These are phyloP conservation scores for Penstemon barbatus DNA, from an alignment of 257 asterid species.

Conservation along the genomic window DNA sequence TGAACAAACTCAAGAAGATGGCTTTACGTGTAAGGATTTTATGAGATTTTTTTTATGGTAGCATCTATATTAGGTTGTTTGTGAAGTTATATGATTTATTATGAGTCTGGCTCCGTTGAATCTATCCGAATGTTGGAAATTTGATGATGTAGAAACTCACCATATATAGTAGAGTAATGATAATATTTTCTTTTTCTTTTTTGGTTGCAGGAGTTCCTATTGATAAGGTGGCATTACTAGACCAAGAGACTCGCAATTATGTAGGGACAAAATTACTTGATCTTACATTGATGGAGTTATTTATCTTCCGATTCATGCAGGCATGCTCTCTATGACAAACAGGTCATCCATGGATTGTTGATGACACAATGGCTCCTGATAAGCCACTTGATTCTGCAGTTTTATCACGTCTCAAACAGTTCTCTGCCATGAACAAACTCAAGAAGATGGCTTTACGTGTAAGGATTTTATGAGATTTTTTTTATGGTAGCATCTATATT, in stretches of 20 bases:
- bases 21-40: conserved; percentile 76
- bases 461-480: conserved; percentile 34
- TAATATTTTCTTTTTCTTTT: not conserved
- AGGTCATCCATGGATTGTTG: conserved; percentile 95
- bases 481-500: conserved; percentile 5
- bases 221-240: conserved; percentile 78
- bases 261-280: conserved; percentile 84
- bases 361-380: conserved; percentile 83
- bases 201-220: conserved; percentile 70
- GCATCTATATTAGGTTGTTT: conserved; percentile 6
- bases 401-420: conserved; percentile 85
- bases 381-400: conserved; percentile 95
- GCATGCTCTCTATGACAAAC: conserved; percentile 42
- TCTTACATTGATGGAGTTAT: conserved; percentile 83
- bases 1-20: conserved; percentile 39
- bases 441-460: conserved; percentile 68
- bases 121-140: not conserved
- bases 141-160: no score
- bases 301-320: conserved; percentile 91
- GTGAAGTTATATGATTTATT: not conserved
- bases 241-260: conserved; percentile 78
- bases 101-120: conserved; percentile 9
- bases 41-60: conserved; percentile 6
- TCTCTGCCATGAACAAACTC: conserved; percentile 66
- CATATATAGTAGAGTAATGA: conserved; percentile 12